A percentile compares a stretch with the other conserved stretches of the same genome.
Evolutionary conservation across 2,329 filamentous ascomycete genomes (phyloP).

Genomic region (Pseudopyricularia cyperi): DNA sequence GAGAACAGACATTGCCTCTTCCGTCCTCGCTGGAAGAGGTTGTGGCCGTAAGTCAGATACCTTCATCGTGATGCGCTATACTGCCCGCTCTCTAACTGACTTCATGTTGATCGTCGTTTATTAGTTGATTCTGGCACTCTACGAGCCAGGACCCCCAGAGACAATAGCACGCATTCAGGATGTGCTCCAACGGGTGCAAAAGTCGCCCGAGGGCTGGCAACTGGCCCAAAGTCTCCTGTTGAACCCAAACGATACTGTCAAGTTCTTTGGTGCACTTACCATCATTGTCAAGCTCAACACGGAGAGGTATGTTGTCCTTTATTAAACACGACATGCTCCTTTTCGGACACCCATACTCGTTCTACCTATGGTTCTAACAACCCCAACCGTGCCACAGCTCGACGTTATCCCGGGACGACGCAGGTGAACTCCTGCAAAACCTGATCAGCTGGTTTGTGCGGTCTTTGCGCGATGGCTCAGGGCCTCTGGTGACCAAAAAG

Average conservation of each 20-base stretch:
- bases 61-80: background rate
- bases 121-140: conserved; percentile 37
- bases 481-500: conserved; percentile 55
- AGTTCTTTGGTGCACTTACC: conserved; percentile 87
- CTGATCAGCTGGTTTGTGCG: conserved; percentile 50
- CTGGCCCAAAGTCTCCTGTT: conserved; percentile 63
- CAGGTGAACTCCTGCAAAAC: conserved; percentile 43
- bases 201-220: conserved; percentile 71
- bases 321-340: background rate
- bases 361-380: background rate
- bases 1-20: conserved; percentile 12
- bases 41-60: conserved; percentile 14
- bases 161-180: conserved; percentile 47
- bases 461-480: conserved; percentile 36
- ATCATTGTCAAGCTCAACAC: conserved; percentile 90
- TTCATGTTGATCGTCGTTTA: background rate
- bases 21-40: conserved; percentile 21
- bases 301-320: conserved; percentile 49
- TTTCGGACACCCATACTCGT: background rate
- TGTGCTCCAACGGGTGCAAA: conserved; percentile 65
- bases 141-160: conserved; percentile 31
- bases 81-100: background rate
- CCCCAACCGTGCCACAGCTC: conserved; percentile 16
- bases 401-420: conserved; percentile 42
- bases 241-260: conserved; percentile 51